These are phyloP conservation scores for Cystoderma amianthinum DNA, from an alignment of 768 basidiomycete genomes.

Conservation along the genomic window DNA sequence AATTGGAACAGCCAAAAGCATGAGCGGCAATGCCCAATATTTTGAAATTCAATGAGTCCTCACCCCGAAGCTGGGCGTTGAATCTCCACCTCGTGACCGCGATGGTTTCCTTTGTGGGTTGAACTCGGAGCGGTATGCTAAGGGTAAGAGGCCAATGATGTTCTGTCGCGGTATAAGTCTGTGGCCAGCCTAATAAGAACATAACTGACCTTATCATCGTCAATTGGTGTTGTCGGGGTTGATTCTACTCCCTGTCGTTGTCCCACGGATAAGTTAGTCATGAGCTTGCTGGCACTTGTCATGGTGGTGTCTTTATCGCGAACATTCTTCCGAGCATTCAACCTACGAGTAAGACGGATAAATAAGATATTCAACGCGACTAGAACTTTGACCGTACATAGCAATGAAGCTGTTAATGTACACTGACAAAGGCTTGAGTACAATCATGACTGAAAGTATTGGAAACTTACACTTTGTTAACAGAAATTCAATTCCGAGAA, in stretches of 20 bases:
- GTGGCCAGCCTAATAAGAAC: not conserved
- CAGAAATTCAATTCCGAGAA: too few relatives aligned
- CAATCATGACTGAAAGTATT: too few relatives aligned
- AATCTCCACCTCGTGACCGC: too few relatives aligned
- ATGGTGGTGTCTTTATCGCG: slow-evolving; percentile 7
- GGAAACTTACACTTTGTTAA: slow-evolving; percentile 11
- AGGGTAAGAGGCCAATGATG: too few relatives aligned
- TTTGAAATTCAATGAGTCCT: not conserved
- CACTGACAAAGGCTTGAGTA: slow-evolving; percentile 8
- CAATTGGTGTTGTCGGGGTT: slow-evolving; percentile 3
- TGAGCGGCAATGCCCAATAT: not conserved
- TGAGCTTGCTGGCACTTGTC: slow-evolving; percentile 7
- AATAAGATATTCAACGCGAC: not conserved
- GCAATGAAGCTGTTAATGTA: slow-evolving; percentile 24
- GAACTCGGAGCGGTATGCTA: too few relatives aligned
- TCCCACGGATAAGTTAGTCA: slow-evolving; percentile 8
- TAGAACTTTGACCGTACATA: slow-evolving; percentile 11
- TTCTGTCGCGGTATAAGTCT: not conserved
- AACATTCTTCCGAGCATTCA: slow-evolving; percentile 13
- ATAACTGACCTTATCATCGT: not conserved
- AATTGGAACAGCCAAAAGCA: not conserved
- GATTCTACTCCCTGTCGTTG: slow-evolving; percentile 4
- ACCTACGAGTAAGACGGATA: slow-evolving; percentile 7
- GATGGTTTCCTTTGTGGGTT: too few relatives aligned
- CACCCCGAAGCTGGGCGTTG: not conserved